Conservation (phyloP, 1,284 basidiomycete species). For the Afroboletus lepidellus region DNA sequence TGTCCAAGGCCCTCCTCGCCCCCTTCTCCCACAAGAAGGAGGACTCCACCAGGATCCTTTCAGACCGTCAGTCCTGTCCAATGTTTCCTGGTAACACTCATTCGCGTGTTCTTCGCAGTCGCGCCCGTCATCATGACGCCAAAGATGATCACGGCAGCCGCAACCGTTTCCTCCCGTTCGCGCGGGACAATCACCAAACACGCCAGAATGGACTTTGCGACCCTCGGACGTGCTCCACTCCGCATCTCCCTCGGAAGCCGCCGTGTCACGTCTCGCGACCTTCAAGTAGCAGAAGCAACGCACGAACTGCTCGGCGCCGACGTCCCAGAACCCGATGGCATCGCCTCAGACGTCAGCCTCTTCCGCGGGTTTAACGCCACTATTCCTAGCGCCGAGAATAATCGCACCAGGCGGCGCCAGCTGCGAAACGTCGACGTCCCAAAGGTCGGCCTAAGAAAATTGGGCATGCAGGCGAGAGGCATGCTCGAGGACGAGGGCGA, state of each 20-base stretch:
- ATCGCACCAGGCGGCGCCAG: slow-evolving; percentile 72
- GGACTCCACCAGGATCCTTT: slow-evolving; percentile 66
- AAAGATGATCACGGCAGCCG: slow-evolving; percentile 67
- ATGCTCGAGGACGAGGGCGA: slow-evolving; percentile 61
- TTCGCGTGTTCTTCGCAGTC: slow-evolving; percentile 48
- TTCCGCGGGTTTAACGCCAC: slow-evolving; percentile 90
- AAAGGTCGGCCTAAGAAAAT: slow-evolving; percentile 72
- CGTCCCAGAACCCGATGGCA: slow-evolving; percentile 65
- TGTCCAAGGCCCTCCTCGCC: slow-evolving; percentile 65
- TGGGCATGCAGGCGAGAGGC: slow-evolving; percentile 77
- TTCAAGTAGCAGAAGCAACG: slow-evolving; percentile 81
- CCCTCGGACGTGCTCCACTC: slow-evolving; percentile 68
- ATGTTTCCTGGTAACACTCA: background rate
- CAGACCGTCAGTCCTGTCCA: slow-evolving; percentile 56
- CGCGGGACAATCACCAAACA: slow-evolving; percentile 41
- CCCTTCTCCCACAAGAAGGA: slow-evolving; percentile 66
- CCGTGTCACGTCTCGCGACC: slow-evolving; percentile 75
- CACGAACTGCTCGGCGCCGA: slow-evolving; percentile 72
- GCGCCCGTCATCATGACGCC: slow-evolving; percentile 91
- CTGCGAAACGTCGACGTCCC: slow-evolving; percentile 80
- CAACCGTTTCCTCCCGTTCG: slow-evolving; percentile 56
- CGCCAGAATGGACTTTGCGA: slow-evolving; percentile 63
- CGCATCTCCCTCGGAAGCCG: slow-evolving; percentile 63
- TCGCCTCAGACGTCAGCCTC: slow-evolving; percentile 68
- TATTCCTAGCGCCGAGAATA: slow-evolving; percentile 81